Base-by-base conservation (phyloP, 352 stramenopile species). In the Phytopythium mirpurense region DNA sequence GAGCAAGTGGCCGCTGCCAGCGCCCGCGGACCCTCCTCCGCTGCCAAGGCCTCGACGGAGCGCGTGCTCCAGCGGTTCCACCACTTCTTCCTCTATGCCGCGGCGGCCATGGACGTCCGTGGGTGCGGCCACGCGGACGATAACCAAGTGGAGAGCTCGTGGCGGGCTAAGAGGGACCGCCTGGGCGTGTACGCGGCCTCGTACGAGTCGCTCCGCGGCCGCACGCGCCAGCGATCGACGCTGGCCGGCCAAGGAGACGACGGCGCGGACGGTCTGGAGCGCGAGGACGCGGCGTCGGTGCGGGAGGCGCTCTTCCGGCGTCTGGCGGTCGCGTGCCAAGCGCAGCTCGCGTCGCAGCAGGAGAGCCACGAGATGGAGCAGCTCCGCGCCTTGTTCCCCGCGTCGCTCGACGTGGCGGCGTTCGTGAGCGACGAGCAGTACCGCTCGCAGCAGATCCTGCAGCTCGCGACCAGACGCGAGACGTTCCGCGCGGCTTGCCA, bases 371-470 rank as follows among this genome's bases (percentile, higher is more conserved):
- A 89, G 42, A 47, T 89, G 38, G 76, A 88, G 32, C 65, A 75
- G 32, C 74, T 91, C 53, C 83, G 60, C 49, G 49, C 67, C 9
- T 85, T 89, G 16, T 76, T 91, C 42, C 77, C 82, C 52, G 66
- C 68, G 0, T 59, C 84, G 11, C 52, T 91, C 19, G 74, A 91
- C 54, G 53, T 83, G 16, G 65, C 80, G 27, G 67, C 62, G 6
- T 91, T 91, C 43, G 65, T 65, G 3, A 38, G 49, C 10, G 74
- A 91, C 44, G 31, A 63, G 14, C 57, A 54, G 23, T 91, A 91
- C 43, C 76, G 78, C 2, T 60, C 67, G 4, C 49, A 61, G 11
- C 74, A 62, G 43, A 79, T 91, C 26, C 45, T 79, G 31, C 9
- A 57, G n/a, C 61, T 91, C 32, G 73, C 81, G 15, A 78, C 63